A percentile compares a stretch with the other conserved stretches of the same genome.
phyloP scores from a whole-genome alignment of 2,329 filamentous ascomycete species.

The Fusarium sp. region DNA sequence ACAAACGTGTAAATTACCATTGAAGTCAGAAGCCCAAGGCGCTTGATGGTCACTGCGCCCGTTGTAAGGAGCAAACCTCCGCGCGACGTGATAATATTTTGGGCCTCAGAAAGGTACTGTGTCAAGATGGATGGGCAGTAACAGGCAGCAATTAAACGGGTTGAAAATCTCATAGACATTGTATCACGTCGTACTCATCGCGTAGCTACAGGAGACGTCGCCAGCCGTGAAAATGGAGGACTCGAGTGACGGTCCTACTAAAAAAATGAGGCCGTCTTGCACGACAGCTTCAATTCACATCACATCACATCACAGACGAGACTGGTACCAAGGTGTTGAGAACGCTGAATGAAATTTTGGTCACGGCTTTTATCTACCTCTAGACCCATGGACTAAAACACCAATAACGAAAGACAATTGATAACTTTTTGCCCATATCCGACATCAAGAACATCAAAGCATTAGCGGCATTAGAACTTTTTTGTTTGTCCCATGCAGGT shows the following conservation, averaged over 20 bases:
- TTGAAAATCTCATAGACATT: background rate
- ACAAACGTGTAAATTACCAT: too few species aligned
- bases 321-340: background rate
- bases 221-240: background rate
- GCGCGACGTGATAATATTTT: background rate
- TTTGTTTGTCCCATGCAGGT: slow-evolving; percentile 2
- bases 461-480: slow-evolving; percentile 37
- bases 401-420: slow-evolving; percentile 33
- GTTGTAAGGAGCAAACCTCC: too few species aligned
- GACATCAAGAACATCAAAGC: slow-evolving; percentile 34
- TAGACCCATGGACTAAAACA: slow-evolving; percentile 35
- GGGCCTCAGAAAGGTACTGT: rapidly evolving
- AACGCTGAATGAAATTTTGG: slow-evolving; percentile 26
- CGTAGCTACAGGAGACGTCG: background rate
- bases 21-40: background rate
- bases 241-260: background rate
- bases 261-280: background rate
- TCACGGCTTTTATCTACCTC: slow-evolving; percentile 40
- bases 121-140: too few species aligned
- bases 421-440: slow-evolving; percentile 34
- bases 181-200: background rate
- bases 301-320: background rate
- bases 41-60: background rate
- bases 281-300: background rate
- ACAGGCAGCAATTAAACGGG: background rate